Evolutionary conservation across 225 moss, liverwort and hornwort genomes (phyloP).

Genomic region (Rhytidiadelphus loreus): DNA sequence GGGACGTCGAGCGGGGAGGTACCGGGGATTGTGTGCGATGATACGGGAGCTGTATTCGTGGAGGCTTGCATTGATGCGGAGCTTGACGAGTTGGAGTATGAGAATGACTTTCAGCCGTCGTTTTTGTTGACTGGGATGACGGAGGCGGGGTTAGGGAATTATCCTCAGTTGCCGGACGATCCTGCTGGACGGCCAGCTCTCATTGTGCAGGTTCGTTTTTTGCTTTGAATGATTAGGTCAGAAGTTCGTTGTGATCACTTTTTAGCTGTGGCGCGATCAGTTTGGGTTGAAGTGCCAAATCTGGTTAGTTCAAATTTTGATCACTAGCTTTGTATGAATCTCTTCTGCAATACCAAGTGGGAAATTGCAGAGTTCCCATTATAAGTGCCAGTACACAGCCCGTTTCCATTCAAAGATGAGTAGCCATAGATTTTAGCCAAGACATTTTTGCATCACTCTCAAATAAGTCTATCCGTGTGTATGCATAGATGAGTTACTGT

Average conservation of each 20-base stretch:
- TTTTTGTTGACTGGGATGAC: constrained; percentile 17
- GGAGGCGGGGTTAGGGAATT: constrained; percentile 14
- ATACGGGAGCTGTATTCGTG: constrained; percentile 25
- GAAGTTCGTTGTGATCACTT: neutral
- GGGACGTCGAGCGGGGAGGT: neutral
- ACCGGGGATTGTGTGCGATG: constrained; percentile 10
- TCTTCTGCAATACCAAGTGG: neutral
- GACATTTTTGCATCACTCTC: neutral
- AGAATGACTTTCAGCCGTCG: constrained; percentile 19
- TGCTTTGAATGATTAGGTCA: neutral
- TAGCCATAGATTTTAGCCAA: neutral
- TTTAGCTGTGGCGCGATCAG: neutral
- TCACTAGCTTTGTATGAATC: neutral
- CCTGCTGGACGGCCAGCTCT: constrained; percentile 16
- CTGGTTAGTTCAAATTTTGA: neutral
- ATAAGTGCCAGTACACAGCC: neutral
- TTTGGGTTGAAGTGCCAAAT: neutral
- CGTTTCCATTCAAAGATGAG: neutral
- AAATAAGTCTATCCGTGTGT: neutral
- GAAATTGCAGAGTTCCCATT: neutral
- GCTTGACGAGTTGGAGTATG: constrained; percentile 2
- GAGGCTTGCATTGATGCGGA: constrained; percentile 26
- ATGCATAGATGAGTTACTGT: neutral
- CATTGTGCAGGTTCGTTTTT: constrained; percentile 4
- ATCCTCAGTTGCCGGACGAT: constrained; percentile 5